Conservation (phyloP, 2,329 filamentous ascomycete genomes). For the Ophiostoma himal-ulmi region DNA sequence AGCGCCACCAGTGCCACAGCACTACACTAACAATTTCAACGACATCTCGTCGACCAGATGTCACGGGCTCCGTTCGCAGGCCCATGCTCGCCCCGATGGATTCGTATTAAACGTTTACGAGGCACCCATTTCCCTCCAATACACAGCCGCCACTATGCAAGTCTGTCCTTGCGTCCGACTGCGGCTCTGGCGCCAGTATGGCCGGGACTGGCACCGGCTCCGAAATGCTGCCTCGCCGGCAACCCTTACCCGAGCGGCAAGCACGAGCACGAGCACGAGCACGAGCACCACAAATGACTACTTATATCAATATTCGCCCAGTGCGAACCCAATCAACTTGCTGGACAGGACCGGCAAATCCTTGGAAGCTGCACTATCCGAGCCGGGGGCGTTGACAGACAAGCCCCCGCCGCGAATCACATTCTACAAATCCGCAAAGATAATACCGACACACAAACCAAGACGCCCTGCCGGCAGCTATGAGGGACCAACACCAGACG, state of each 20-base stretch:
- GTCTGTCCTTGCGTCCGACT: slow-evolving; percentile 21
- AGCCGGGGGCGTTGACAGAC: neutral
- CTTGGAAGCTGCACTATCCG: neutral
- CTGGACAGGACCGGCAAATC: neutral
- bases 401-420: neutral
- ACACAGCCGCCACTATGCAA: slow-evolving; percentile 20
- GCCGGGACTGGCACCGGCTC: slow-evolving; percentile 16
- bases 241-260: neutral
- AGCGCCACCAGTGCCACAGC: slow-evolving; percentile 14
- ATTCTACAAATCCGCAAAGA: neutral
- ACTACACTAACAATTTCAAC: slow-evolving; percentile 15
- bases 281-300: neutral
- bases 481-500: neutral
- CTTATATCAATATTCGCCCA: neutral
- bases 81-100: neutral
- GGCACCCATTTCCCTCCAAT: neutral
- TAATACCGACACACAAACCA: neutral
- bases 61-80: neutral
- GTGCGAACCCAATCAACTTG: neutral
- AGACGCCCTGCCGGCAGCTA: neutral
- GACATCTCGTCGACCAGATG: slow-evolving; percentile 13
- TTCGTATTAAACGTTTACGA: neutral
- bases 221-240: slow-evolving; percentile 9
- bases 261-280: neutral
- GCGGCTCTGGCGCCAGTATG: slow-evolving; percentile 20